phyloP scores from a whole-genome alignment of 345 rosid species.

The Aquilaria malaccensis region DNA sequence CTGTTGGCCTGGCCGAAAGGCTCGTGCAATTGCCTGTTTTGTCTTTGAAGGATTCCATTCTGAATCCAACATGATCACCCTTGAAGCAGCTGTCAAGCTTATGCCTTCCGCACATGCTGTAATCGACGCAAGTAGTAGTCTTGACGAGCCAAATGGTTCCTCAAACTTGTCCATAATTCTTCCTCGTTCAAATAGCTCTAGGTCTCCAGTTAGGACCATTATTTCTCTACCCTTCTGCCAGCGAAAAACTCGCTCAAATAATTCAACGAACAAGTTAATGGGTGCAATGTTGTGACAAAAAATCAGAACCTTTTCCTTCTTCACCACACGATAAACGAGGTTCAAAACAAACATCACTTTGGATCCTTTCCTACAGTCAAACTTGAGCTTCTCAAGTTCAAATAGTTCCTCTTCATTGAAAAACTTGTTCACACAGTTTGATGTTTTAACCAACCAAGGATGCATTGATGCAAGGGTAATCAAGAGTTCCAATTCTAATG shows the following conservation, averaged over 20 bases:
- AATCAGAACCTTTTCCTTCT: conserved; percentile 66
- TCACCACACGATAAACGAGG: conserved; percentile 66
- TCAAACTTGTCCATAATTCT: conserved; percentile 78
- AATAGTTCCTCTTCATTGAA: conserved; percentile 36
- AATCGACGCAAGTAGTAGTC: conserved; percentile 72
- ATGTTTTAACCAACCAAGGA: conserved; percentile 68
- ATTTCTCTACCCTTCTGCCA: conserved; percentile 82
- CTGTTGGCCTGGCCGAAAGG: conserved; percentile 87
- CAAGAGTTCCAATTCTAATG: conserved; percentile 76
- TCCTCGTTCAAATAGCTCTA: conserved; percentile 85
- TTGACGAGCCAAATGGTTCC: conserved; percentile 56
- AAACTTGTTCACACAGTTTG: conserved; percentile 59
- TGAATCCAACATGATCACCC: conserved; percentile 68
- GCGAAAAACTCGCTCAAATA: conserved; percentile 59
- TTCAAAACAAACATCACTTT: conserved; percentile 90
- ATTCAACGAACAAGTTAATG: conserved; percentile 49
- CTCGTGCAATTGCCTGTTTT: conserved; percentile 90
- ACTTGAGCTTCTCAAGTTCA: conserved; percentile 52
- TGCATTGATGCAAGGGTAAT: conserved; percentile 88
- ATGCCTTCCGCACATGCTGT: conserved; percentile 97
- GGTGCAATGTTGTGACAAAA: conserved; percentile 98
- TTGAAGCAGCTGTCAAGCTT: conserved; percentile 94
- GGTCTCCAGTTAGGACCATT: conserved; percentile 69
- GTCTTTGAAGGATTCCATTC: conserved; percentile 98
- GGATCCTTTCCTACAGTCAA: conserved; percentile 59